Base-by-base conservation (phyloP, 1,139 yeast species). In the Pichia sp. region DNA sequence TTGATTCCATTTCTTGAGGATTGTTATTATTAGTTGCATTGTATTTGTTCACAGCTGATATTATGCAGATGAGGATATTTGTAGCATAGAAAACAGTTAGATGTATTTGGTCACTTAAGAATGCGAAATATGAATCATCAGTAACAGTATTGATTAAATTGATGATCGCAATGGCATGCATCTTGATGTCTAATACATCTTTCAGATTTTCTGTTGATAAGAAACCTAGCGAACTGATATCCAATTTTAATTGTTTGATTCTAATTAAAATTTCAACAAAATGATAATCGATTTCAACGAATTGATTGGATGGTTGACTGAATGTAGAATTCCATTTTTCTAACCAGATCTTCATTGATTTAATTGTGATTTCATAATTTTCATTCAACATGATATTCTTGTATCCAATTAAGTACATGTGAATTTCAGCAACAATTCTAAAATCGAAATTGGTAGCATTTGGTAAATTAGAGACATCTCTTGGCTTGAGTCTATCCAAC, bases 401-500 rank as follows among this genome's bases (percentile, higher is more conserved):
- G 63, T 85, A 85, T 1, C 86, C 72, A 17, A 83, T 73, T 32
- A 80, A 65, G 48, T 84, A 77, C 11, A 85, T 72, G 18, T 83
- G 78, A 45, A 85, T 82, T 63, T 87, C 96, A 46, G 91, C 85
- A 15, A 86, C 85, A 82, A 87, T 85, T 52, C 95, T 68, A 14
- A 90, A 91, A 61, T 87, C 96, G 60, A 87, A 87, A 58, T 85
- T 85, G 3, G 93, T 85, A 0, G 93, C 81, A 39, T 79, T 72
- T 2, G 83, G 73, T 34, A 84, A 68, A 35, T 83, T 80, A 40
- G 84, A 68, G 28, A 58, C 51, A 20, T 50, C 51, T n/a, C 52
- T 51, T 3, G 65, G 61, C 21, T 51, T 50, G 14, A 60, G 36
- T n/a, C 44, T 38, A 11, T 42, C 52, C 9, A 58, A 10, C 1